Conservation (phyloP, 2,329 filamentous ascomycete species). For the Teratosphaeria nubilosa region DNA sequence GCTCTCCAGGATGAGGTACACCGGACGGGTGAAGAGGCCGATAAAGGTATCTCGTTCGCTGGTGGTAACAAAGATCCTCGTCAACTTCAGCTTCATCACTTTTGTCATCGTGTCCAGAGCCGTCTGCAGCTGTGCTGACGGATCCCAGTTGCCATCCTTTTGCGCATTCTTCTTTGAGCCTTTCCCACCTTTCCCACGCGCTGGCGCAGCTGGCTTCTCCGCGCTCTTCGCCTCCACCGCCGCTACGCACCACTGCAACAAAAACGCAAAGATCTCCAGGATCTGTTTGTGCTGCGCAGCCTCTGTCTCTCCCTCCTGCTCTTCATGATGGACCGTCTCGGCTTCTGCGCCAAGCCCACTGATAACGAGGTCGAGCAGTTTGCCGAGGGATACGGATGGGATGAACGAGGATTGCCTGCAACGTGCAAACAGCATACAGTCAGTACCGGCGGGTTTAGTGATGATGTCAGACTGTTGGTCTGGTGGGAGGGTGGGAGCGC, state of each 20-base stretch:
- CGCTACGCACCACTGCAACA: conserved; percentile 89
- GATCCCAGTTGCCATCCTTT: conserved; percentile 80
- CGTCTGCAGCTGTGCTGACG: conserved; percentile 72
- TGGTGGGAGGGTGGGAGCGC: conserved; percentile 49
- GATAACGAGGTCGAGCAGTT: conserved; percentile 82
- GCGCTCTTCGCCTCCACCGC: conserved; percentile 82
- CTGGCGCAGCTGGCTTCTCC: conserved; percentile 69
- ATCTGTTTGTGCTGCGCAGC: conserved; percentile 74
- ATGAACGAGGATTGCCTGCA: conserved; percentile 72
- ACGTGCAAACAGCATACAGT: conserved; percentile 53
- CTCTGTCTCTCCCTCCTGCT: conserved; percentile 63
- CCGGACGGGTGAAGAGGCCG: conserved; percentile 77
- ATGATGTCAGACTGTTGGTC: conserved; percentile 16
- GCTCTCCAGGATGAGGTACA: conserved; percentile 89
- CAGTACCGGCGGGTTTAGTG: conserved; percentile 32
- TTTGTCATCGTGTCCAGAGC: conserved; percentile 94
- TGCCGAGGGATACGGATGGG: conserved; percentile 74
- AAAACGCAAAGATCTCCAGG: conserved; percentile 86
- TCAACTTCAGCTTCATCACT: conserved; percentile 82
- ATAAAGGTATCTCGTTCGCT: conserved; percentile 95
- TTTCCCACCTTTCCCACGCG: conserved; percentile 64
- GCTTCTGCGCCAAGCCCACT: conserved; percentile 62
- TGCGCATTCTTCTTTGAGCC: conserved; percentile 46
- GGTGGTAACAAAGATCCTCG: conserved; percentile 89
- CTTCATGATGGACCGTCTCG: conserved; percentile 76